Percentiles rank a stretch among this genome's conserved stretches.
phyloP scores from a whole-genome alignment of 495 filamentous ascomycete species.

The Lophium mytilinum region DNA sequence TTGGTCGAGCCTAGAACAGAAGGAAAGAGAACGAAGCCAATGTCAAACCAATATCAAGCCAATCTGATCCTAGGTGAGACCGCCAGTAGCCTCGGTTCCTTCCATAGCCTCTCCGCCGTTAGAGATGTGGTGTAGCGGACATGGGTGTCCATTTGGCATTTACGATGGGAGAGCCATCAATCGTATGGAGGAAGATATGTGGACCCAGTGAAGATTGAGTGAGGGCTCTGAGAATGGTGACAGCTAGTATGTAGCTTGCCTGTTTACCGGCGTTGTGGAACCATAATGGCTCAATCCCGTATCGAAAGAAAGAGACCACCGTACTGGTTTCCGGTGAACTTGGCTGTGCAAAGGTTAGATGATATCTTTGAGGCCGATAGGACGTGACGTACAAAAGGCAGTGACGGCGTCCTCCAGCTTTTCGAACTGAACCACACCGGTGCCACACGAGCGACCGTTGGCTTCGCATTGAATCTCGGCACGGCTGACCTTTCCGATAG shows the following conservation, averaged over 20 bases:
- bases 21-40: not conserved
- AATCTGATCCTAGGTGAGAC: conserved; percentile 88
- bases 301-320: conserved; percentile 69
- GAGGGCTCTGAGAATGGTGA: no score
- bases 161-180: no score
- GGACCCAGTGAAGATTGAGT: no score
- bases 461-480: conserved; percentile 98
- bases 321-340: conserved; percentile 96
- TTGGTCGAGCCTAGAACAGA: not conserved
- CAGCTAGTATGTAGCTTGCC: no score
- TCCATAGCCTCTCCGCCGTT: conserved; percentile 69
- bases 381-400: conserved; percentile 60
- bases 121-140: conserved; percentile 70
- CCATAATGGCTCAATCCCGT: no score
- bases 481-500: conserved; percentile 94
- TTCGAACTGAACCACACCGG: conserved; percentile 91
- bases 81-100: conserved; percentile 56
- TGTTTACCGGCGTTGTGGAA: no score
- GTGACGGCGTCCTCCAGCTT: conserved; percentile 77
- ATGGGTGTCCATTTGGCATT: conserved; percentile 39
- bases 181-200: no score
- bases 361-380: no score
- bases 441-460: conserved; percentile 89
- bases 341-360: conserved; percentile 35
- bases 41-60: not conserved